A percentile compares a stretch with the other conserved stretches of the same genome.
Conservation (phyloP, 1,139 yeast species). For the Geotrichum carabidarum region DNA sequence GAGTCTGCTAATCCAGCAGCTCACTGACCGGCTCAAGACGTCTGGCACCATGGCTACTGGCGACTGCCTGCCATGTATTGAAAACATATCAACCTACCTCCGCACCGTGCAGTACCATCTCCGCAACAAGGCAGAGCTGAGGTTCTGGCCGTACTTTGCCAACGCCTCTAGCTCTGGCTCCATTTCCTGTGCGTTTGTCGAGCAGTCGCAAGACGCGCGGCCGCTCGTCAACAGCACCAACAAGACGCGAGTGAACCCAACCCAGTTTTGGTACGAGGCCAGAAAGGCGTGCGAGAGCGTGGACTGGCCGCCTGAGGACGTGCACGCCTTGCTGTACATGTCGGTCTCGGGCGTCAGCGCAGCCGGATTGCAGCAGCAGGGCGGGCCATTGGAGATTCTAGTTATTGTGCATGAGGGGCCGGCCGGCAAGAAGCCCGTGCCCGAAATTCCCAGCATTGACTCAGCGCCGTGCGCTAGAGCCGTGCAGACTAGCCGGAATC, state of each 20-base stretch:
- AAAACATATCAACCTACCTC: conserved; percentile 12
- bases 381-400: conserved; percentile 5
- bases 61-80: conserved; percentile 11
- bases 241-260: conserved; percentile 6
- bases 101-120: conserved; percentile 15
- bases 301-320: conserved; percentile 1
- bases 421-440: not conserved
- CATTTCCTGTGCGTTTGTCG: conserved; percentile 8
- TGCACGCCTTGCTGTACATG: conserved; percentile 2
- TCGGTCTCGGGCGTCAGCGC: conserved; percentile 4
- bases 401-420: conserved; percentile 13
- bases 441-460: no score
- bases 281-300: not conserved
- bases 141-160: conserved; percentile 16
- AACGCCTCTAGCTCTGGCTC: conserved; percentile 9
- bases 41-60: conserved; percentile 5
- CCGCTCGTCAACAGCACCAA: not conserved
- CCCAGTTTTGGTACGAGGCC: conserved; percentile 13
- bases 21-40: conserved; percentile 1
- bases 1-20: conserved; percentile 6
- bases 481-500: not conserved
- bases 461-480: not conserved
- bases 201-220: conserved; percentile 2
- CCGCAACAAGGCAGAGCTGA: conserved; percentile 9
- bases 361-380: not conserved